Evolutionary conservation across 2,329 filamentous ascomycete species (phyloP), one percentile per base, ranked within the genome.

Genomic region (Chalara sp.): DNA sequence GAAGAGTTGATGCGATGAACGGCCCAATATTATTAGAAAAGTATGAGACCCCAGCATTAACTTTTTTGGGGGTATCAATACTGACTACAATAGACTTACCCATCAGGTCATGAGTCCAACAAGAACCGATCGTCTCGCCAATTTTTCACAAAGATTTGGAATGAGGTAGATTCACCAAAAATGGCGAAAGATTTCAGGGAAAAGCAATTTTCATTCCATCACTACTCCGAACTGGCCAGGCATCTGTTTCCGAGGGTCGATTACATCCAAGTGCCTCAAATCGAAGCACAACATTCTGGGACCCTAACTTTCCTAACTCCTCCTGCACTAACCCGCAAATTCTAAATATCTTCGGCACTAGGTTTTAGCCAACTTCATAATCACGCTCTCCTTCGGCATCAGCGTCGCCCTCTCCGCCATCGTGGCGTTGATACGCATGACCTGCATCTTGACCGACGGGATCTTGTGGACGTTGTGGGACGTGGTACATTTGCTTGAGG

Each of bases 21-120:
- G 93, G 92, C 0, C 89, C 91, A 0, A 75, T 89, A 40, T 67
- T 99, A 55, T 70, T 99, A n/a, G 92, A 97, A 72, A 99, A 99
- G 87, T 89, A 77, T 58, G 76, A 50, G 44, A 12, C 12, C 30
- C 2, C 8, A 37, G 39, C n/a, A 47, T 47, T 55, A 6, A 40
- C 37, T 48, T 53, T 31, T 35, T 33, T 40, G 29, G 28, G 6
- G 2, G 13, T 33, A 3, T 28, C 6, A 11, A 21, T 10, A 13
- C n/a, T 13, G 8, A 40, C 52, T 60, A 43, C 58, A 50, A 35
- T 12, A 87, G 83, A 62, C 76, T 89, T 55, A 87, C 83, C 13
- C 75, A 81, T 44, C 76, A 79, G 2, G 73, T 84, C 7, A 79
- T 81, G 60, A 77, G 73, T 52, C 74, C 82, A 11, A 73, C 71